phyloP scores from a whole-genome alignment of 148 eudicot genomes.

The Diospyros kaki region DNA sequence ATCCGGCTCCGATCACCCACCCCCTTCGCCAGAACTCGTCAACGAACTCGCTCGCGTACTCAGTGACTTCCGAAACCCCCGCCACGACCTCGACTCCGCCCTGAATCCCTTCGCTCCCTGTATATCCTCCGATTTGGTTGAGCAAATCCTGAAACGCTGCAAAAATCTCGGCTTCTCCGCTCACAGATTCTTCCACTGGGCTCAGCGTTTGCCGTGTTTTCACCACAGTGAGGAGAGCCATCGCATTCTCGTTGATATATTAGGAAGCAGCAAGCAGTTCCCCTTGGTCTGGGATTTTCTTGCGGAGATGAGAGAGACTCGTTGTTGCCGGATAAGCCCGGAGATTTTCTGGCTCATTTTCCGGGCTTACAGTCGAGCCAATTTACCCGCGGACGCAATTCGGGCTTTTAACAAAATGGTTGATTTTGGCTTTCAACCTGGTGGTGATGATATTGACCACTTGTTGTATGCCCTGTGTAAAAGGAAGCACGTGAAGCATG shows the following conservation, averaged over 20 bases:
- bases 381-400: slow-evolving; percentile 68
- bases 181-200: slow-evolving; percentile 81
- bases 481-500: slow-evolving; percentile 49
- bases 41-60: slow-evolving; percentile 65
- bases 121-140: slow-evolving; percentile 42
- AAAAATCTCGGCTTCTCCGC: slow-evolving; percentile 66
- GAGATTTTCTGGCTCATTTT: slow-evolving; percentile 64
- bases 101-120: slow-evolving; percentile 48
- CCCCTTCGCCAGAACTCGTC: slow-evolving; percentile 26
- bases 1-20: neutral
- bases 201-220: slow-evolving; percentile 44
- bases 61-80: slow-evolving; percentile 60
- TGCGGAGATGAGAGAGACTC: slow-evolving; percentile 37
- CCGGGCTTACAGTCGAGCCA: slow-evolving; percentile 56
- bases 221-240: slow-evolving; percentile 38
- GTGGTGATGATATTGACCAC: slow-evolving; percentile 54
- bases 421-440: slow-evolving; percentile 55
- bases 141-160: slow-evolving; percentile 68
- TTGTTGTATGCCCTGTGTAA: slow-evolving; percentile 58
- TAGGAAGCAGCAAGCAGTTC: slow-evolving; percentile 66
- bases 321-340: slow-evolving; percentile 27
- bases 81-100: slow-evolving; percentile 65
- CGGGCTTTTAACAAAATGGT: slow-evolving; percentile 60
- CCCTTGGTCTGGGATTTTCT: slow-evolving; percentile 79
- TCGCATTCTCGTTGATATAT: slow-evolving; percentile 51